phyloP scores from a whole-genome alignment of 139 green algal species.

The Micractinium conductrix region DNA sequence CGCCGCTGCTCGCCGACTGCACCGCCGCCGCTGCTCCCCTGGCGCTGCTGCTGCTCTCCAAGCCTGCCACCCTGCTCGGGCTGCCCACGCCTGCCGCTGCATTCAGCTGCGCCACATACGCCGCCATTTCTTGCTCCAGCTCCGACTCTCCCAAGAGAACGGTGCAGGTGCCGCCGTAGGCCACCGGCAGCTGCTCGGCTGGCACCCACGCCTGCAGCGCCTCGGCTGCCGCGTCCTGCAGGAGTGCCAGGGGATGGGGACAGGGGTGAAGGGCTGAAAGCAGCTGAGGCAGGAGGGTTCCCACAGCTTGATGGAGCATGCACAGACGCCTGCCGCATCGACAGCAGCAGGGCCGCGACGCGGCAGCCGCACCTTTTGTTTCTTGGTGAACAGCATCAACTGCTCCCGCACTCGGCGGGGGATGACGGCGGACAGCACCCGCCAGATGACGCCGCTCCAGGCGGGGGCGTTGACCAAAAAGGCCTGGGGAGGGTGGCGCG shows the following conservation, averaged over 20 bases:
- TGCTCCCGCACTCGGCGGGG: slow-evolving; percentile 9
- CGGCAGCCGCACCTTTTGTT: no score
- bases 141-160: slow-evolving; percentile 13
- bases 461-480: slow-evolving; percentile 26
- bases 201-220: slow-evolving; percentile 30
- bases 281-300: no score
- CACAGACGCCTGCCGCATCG: no score
- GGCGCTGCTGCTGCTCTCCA: neutral
- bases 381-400: slow-evolving; percentile 27
- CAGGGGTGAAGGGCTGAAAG: no score
- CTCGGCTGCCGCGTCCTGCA: neutral
- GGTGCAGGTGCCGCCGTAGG: slow-evolving; percentile 22
- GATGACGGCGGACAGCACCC: slow-evolving; percentile 21
- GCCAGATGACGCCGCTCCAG: slow-evolving; percentile 23
- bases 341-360: no score
- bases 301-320: no score
- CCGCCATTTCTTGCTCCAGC: slow-evolving; percentile 1
- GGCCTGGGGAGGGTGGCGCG: no score
- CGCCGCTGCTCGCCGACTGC: neutral
- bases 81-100: slow-evolving; percentile 5
- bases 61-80: no score
- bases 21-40: neutral
- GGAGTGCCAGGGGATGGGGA: no score
- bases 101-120: slow-evolving; percentile 7
- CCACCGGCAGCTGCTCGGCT: slow-evolving; percentile 25